Percentiles rank a stretch among this genome's conserved stretches.
phyloP scores from a whole-genome alignment of 2,329 filamentous ascomycete genomes.

The Helotiales sp. region DNA sequence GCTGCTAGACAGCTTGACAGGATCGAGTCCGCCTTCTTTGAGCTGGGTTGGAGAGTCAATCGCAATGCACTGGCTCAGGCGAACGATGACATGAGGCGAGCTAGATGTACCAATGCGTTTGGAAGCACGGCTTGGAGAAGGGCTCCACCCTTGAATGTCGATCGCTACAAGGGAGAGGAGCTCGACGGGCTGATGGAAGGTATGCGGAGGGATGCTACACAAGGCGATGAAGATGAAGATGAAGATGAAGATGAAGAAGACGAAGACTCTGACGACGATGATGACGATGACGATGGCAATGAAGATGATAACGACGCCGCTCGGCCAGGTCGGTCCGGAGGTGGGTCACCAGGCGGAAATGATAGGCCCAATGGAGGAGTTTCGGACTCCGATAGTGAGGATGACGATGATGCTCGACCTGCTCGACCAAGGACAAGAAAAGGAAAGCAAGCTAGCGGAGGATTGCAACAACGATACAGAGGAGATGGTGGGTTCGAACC shows the following conservation, averaged over 20 bases:
- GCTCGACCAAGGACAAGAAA: not conserved
- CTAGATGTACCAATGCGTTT: constrained; percentile 1
- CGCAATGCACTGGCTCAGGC: constrained; percentile 10
- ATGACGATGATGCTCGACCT: not conserved
- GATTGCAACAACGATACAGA: not conserved
- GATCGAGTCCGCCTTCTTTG: constrained; percentile 19
- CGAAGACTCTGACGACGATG: not conserved
- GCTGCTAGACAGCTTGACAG: not conserved
- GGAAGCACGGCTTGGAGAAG: constrained; percentile 4
- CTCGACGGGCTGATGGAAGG: not conserved
- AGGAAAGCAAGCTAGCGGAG: too few relatives aligned
- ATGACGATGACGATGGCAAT: not conserved
- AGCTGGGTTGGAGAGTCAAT: constrained; percentile 19
- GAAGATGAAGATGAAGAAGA: not conserved
- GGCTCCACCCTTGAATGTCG: constrained; percentile 9
- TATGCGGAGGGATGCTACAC: not conserved
- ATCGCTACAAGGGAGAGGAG: constrained; percentile 10
- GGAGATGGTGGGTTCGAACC: too few relatives aligned
- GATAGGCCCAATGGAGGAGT: not conserved
- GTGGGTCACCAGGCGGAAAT: not conserved
- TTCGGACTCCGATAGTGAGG: not conserved
- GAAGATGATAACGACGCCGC: not conserved
- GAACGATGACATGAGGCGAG: constrained; percentile 7
- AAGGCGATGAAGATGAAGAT: not conserved
- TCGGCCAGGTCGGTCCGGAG: not conserved